Base-by-base conservation (phyloP, 2,329 filamentous ascomycete species). In the Trematosphaeria pertusa region DNA sequence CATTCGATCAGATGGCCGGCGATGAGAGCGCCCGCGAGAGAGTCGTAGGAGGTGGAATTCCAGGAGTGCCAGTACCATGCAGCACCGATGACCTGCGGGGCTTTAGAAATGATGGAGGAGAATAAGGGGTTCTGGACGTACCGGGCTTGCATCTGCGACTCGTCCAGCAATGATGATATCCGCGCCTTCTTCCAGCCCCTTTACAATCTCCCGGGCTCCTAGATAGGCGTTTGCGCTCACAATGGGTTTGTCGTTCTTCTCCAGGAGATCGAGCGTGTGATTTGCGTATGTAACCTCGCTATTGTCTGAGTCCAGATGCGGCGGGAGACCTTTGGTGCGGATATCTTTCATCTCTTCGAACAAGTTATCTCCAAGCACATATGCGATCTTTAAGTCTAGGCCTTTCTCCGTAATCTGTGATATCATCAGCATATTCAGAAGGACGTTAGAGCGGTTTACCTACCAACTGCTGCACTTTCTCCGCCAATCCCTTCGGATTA, bases 21-120 rank as follows among this genome's bases (percentile, higher is more conserved):
- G 22, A 76, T 69, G 6, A 76, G 69, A 1, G 74, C 65, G 28
- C 71, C 72, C 0, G 74, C 81, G 4, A 85, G 69, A 14, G 70
- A 56, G 47, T 84, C 75, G 15, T 76, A 81, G 18, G 78, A 72
- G 0, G 68, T 72, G 12, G 77, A 72, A 0, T 52, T 48, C 82
- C 81, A 85, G 1, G 71, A 67, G 42, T 84, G 75, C 76, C 81
- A 85, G 69, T 74, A 84, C 57, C 76, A 77, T 0, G 81, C 81
- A 0, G 80, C 79, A 0, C 78, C 82, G 46, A 84, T 82, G 0
- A 82, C 79, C 60, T 68, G 11, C 1, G 19, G 10, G 18, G 17
- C 30, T 11, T 5, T 5, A 37, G 18, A 5, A 46, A 12, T 26
- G 21, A 18, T 18, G 15, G 9, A 15, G 37, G 18, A 35, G 26